phyloP scores from a whole-genome alignment of 179 eudicot genomes.

The Silene coronaria region DNA sequence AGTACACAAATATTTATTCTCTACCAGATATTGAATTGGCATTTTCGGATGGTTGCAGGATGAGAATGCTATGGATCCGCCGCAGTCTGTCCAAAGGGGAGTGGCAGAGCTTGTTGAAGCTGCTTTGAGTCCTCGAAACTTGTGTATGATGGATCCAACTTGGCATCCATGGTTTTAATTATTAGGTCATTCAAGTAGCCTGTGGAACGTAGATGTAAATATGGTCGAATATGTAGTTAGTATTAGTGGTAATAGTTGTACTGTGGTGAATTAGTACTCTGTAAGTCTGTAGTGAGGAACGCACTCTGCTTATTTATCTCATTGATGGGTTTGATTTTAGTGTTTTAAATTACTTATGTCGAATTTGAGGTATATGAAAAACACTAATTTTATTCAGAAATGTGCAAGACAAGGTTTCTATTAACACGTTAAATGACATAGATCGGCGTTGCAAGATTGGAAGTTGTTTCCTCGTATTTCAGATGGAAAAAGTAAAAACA shows the following conservation, averaged over 20 bases:
- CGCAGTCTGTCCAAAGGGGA: conserved; percentile 90
- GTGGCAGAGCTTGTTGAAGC: conserved; percentile 92
- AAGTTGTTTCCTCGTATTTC: no score
- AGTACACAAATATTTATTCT: neutral
- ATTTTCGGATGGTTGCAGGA: conserved; percentile 42
- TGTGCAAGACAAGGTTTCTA: no score
- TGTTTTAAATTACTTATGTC: no score
- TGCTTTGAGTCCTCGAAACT: conserved; percentile 74
- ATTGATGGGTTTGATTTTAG: no score
- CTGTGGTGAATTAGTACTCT: no score
- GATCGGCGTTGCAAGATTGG: no score
- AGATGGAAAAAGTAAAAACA: no score
- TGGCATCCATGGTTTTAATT: conserved; percentile 97
- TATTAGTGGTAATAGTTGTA: neutral
- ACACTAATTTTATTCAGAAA: no score
- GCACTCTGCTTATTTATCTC: no score
- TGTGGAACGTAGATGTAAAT: conserved; percentile 17
- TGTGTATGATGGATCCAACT: conserved; percentile 99
- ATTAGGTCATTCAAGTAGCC: neutral
- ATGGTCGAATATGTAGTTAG: conserved; percentile 15
- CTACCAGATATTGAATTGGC: neutral
- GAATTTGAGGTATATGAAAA: no score
- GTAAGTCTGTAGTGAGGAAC: neutral
- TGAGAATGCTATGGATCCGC: conserved; percentile 81
- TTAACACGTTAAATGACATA: no score